A percentile compares a stretch with the other conserved stretches of the same genome.
These are phyloP conservation scores for Proteromonas lacertae DNA, from an alignment of 352 stramenopile genomes.

Conservation along the genomic window DNA sequence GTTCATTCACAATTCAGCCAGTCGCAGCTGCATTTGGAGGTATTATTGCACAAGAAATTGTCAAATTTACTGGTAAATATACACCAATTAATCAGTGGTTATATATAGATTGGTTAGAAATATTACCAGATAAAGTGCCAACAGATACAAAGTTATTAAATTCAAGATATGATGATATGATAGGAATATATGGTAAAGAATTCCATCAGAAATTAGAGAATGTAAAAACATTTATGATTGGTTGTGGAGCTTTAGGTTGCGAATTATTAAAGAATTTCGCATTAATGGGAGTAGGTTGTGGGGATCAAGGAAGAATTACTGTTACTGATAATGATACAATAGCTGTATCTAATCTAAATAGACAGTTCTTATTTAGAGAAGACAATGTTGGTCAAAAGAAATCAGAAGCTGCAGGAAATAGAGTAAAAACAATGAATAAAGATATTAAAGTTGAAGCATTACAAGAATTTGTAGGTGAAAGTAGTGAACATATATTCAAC, in stretches of 20 bases:
- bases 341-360: slow-evolving; percentile 80
- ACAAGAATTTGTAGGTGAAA: slow-evolving; percentile 22
- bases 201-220: slow-evolving; percentile 21
- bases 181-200: slow-evolving; percentile 23
- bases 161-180: slow-evolving; percentile 57
- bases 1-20: slow-evolving; percentile 11
- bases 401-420: slow-evolving; percentile 35
- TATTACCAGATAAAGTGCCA: slow-evolving; percentile 21
- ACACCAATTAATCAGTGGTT: slow-evolving; percentile 65
- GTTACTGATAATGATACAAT: slow-evolving; percentile 92
- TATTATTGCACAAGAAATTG: slow-evolving; percentile 57
- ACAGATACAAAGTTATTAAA: slow-evolving; percentile 8
- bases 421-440: slow-evolving; percentile 68
- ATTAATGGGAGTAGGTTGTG: slow-evolving; percentile 58
- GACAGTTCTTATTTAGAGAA: slow-evolving; percentile 83
- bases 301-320: slow-evolving; percentile 35
- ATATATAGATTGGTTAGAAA: slow-evolving; percentile 59
- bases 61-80: slow-evolving; percentile 90
- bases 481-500: slow-evolving; percentile 71
- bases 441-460: slow-evolving; percentile 24
- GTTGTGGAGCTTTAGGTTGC: slow-evolving; percentile 73
- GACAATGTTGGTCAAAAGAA: slow-evolving; percentile 74
- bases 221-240: slow-evolving; percentile 53
- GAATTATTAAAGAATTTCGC: slow-evolving; percentile 95
- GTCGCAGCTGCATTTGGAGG: slow-evolving; percentile 59